Conservation (phyloP, 2,329 filamentous ascomycete species). For the Fusarium newnesense region DNA sequence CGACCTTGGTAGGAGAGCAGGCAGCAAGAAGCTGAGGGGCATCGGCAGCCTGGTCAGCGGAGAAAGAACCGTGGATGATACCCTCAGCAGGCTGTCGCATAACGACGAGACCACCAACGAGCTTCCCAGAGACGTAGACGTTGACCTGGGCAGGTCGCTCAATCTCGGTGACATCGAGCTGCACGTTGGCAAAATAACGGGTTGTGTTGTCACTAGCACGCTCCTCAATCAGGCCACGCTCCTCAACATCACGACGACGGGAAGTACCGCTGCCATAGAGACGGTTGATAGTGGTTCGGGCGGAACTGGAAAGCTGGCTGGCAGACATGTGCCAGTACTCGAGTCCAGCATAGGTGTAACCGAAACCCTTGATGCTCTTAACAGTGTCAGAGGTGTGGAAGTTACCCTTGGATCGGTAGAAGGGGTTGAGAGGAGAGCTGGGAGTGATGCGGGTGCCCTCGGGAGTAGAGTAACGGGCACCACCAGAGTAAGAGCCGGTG, state of each 20-base stretch:
- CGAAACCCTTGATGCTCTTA: conserved; percentile 47
- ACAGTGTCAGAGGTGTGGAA: conserved; percentile 57
- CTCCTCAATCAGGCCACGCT: conserved; percentile 24
- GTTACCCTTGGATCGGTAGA: conserved; percentile 52
- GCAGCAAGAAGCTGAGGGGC: conserved; percentile 58
- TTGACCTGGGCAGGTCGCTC: conserved; percentile 50
- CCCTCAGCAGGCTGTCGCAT: conserved; percentile 50
- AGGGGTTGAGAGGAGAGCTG: conserved; percentile 61
- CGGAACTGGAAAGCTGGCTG: conserved; percentile 46
- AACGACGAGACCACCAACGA: conserved; percentile 50
- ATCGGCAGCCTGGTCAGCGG: conserved; percentile 73
- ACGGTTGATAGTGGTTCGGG: conserved; percentile 48
- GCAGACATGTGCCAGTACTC: conserved; percentile 49
- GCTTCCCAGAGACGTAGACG: conserved; percentile 48
- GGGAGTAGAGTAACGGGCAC: conserved; percentile 54
- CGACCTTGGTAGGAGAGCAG: conserved; percentile 35
- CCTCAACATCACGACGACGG: conserved; percentile 29
- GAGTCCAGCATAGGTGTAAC: conserved; percentile 54
- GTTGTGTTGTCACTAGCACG: conserved; percentile 34
- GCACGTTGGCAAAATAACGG: conserved; percentile 50
- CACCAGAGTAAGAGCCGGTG: conserved; percentile 47
- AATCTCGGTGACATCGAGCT: conserved; percentile 50
- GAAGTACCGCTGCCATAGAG: conserved; percentile 41
- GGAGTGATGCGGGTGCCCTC: conserved; percentile 53
- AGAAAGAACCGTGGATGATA: conserved; percentile 47